A percentile compares a stretch with the other conserved stretches of the same genome.
Evolutionary conservation across 768 basidiomycete genomes (phyloP).

Genomic region (Boletus rubroflammeus): DNA sequence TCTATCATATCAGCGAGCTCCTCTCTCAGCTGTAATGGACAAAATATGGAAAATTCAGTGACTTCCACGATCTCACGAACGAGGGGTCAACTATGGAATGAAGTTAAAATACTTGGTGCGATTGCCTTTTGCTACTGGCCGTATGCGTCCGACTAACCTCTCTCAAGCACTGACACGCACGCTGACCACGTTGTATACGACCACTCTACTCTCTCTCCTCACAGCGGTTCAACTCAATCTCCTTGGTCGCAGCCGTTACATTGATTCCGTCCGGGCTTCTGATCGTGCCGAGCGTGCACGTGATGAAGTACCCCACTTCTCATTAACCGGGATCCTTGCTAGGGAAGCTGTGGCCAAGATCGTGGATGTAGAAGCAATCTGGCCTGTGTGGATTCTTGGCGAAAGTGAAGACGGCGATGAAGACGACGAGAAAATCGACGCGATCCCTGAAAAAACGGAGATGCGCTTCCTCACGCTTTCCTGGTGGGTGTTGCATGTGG

Average conservation of each 20-base stretch:
- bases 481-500: slow-evolving; percentile 92
- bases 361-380: slow-evolving; percentile 25
- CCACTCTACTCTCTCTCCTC: slow-evolving; percentile 80
- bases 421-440: slow-evolving; percentile 29
- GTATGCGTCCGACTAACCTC: slow-evolving; percentile 1
- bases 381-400: slow-evolving; percentile 20
- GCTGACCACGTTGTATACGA: slow-evolving; percentile 81
- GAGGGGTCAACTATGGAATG: slow-evolving; percentile 88
- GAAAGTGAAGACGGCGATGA: slow-evolving; percentile 28
- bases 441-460: slow-evolving; percentile 66
- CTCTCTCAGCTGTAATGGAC: slow-evolving; percentile 24
- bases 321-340: slow-evolving; percentile 22
- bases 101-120: slow-evolving; percentile 79
- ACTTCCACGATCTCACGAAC: slow-evolving; percentile 37
- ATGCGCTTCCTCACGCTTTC: slow-evolving; percentile 78
- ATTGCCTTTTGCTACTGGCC: slow-evolving; percentile 28
- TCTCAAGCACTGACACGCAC: slow-evolving; percentile 78
- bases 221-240: slow-evolving; percentile 84
- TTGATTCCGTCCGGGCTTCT: slow-evolving; percentile 59
- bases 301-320: slow-evolving; percentile 36
- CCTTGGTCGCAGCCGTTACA: slow-evolving; percentile 78
- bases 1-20: slow-evolving; percentile 40
- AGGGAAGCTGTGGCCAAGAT: slow-evolving; percentile 25
- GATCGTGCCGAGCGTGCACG: slow-evolving; percentile 56
- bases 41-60: slow-evolving; percentile 3